Percentiles rank a stretch among this genome's conserved stretches.
Conservation (phyloP, 805 yeast genomes). For the Barnettozyma sp. region DNA sequence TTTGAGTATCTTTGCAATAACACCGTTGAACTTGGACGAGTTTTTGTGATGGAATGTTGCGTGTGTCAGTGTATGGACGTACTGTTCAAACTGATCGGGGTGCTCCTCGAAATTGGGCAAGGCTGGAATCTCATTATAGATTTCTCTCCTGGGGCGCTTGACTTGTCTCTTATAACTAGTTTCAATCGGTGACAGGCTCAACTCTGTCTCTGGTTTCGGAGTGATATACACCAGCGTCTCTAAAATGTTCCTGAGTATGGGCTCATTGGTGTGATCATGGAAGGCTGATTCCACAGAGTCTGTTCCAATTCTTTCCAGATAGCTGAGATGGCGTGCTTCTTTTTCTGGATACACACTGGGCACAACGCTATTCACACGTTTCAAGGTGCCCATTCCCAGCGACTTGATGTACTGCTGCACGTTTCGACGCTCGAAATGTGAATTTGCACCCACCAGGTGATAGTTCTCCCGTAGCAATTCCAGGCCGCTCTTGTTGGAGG, state of each 20-base stretch:
- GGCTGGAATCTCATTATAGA: slow-evolving; percentile 31
- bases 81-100: slow-evolving; percentile 25
- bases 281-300: slow-evolving; percentile 8
- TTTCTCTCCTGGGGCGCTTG: slow-evolving; percentile 14
- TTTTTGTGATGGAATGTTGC: slow-evolving; percentile 29
- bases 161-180: background rate
- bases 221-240: slow-evolving; percentile 22
- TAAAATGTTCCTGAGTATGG: slow-evolving; percentile 17
- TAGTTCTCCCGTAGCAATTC: slow-evolving; percentile 10
- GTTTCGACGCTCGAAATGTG: slow-evolving; percentile 23
- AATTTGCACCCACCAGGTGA: slow-evolving; percentile 25
- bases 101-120: slow-evolving; percentile 28
- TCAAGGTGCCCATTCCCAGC: slow-evolving; percentile 20
- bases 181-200: slow-evolving; percentile 12
- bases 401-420: slow-evolving; percentile 27
- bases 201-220: slow-evolving; percentile 15
- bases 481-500: slow-evolving; percentile 8
- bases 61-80: slow-evolving; percentile 33
- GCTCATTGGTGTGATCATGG: slow-evolving; percentile 18
- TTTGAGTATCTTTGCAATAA: slow-evolving; percentile 32
- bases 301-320: slow-evolving; percentile 7
- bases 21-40: slow-evolving; percentile 32
- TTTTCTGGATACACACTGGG: slow-evolving; percentile 11
- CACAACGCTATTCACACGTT: slow-evolving; percentile 21
- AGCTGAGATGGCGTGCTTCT: slow-evolving; percentile 12